Conservation (phyloP, 345 rosid genomes). For the Hypericum perforatum region DNA sequence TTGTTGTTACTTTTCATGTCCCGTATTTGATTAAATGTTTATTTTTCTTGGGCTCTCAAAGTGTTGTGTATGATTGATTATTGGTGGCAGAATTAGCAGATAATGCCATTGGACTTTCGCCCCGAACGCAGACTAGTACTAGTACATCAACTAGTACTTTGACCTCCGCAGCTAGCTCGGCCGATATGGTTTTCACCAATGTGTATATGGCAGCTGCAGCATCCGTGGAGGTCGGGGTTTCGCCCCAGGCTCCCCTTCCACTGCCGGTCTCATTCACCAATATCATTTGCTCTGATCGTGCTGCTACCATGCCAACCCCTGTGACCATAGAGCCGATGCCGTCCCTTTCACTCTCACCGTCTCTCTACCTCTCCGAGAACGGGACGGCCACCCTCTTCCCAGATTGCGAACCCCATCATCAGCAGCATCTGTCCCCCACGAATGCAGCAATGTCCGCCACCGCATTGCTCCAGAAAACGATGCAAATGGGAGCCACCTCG, state of each 20-base stretch:
- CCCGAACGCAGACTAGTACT: constrained; percentile 25
- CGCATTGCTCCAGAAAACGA: constrained; percentile 90
- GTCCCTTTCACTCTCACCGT: constrained; percentile 60
- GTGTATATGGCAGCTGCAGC: constrained; percentile 36
- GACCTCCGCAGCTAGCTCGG: constrained; percentile 12
- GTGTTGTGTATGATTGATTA: background rate
- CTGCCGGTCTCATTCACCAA: constrained; percentile 28
- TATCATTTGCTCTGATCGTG: constrained; percentile 19
- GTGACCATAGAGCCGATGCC: constrained; percentile 40
- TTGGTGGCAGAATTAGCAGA: constrained; percentile 42
- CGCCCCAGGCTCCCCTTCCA: constrained; percentile 12
- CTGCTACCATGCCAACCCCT: constrained; percentile 18
- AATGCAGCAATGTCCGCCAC: constrained; percentile 93
- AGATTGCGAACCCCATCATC: too few relatives aligned
- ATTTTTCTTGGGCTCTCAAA: background rate
- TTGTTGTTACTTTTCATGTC: background rate
- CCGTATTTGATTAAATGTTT: background rate
- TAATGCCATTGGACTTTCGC: constrained; percentile 27
- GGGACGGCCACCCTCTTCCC: constrained; percentile 13
- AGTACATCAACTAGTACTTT: too few relatives aligned
- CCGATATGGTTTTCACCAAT: constrained; percentile 33
- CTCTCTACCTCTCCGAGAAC: constrained; percentile 32
- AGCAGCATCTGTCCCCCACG: constrained; percentile 20
- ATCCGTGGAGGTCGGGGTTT: background rate
- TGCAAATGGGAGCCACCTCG: constrained; percentile 73